These are phyloP conservation scores for Oldenlandia corymbosa DNA, from an alignment of 257 asterid genomes.

Conservation along the genomic window DNA sequence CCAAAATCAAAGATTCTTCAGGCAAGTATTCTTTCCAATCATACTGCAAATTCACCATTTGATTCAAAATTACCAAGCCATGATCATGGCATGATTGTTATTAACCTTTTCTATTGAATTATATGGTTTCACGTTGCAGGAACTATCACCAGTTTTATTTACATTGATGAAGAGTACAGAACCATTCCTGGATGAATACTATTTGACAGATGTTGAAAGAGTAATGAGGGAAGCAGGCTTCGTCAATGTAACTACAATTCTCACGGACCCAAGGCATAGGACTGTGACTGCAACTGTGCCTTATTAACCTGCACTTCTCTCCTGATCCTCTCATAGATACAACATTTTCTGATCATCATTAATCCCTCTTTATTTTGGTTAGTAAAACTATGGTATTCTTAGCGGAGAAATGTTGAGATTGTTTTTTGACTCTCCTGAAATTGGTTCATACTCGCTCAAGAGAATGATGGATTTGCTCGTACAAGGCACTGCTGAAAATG, in stretches of 20 bases:
- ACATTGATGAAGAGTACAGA: constrained; percentile 95
- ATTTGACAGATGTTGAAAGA: constrained; percentile 73
- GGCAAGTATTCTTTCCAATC: constrained; percentile 29
- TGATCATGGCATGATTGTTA: neutral
- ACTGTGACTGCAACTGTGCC: constrained; percentile 84
- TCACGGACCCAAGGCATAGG: constrained; percentile 89
- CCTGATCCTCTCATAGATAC: neutral
- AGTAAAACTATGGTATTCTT: too few relatives aligned
- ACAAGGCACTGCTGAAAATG: too few relatives aligned
- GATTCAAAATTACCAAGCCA: neutral
- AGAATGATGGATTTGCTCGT: too few relatives aligned
- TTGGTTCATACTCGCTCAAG: too few relatives aligned
- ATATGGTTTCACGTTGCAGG: constrained; percentile 36
- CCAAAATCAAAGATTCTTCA: constrained; percentile 97
- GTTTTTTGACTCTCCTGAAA: too few relatives aligned
- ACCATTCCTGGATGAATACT: constrained; percentile 85
- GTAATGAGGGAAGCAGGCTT: constrained; percentile 50
- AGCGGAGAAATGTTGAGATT: too few relatives aligned
- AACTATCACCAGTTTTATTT: constrained; percentile 77
- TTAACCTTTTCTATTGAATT: neutral
- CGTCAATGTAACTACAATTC: constrained; percentile 41
- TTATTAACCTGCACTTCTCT: constrained; percentile 14
- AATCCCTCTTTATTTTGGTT: too few relatives aligned
- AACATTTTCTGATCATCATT: neutral
- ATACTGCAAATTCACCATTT: neutral